Evolutionary conservation across 2,329 filamentous ascomycete species (phyloP).

Genomic region (Aureobasidium sp.): DNA sequence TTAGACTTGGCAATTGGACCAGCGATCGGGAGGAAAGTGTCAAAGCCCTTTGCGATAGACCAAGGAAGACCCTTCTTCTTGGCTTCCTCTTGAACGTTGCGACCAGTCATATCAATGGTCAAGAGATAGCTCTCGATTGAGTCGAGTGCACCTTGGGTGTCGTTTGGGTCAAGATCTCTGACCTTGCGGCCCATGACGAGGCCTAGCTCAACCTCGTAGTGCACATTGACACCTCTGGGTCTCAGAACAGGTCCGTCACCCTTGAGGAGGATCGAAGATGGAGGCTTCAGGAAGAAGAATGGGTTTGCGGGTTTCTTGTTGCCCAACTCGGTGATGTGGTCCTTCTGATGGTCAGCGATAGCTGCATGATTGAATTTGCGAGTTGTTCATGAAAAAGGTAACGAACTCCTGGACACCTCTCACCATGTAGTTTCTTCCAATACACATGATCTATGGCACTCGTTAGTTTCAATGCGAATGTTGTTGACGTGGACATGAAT

Average conservation of each 20-base stretch:
- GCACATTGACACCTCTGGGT: conserved; percentile 75
- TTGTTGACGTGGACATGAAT: too few relatives aligned
- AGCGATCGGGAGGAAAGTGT: conserved; percentile 89
- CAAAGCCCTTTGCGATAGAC: conserved; percentile 95
- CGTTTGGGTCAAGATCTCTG: conserved; percentile 66
- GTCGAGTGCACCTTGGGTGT: conserved; percentile 68
- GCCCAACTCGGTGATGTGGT: conserved; percentile 79
- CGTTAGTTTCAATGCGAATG: too few relatives aligned
- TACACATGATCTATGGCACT: conserved; percentile 66
- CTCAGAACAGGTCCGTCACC: conserved; percentile 71
- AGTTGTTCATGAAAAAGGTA: not conserved
- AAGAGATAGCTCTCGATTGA: conserved; percentile 83
- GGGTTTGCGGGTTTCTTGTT: conserved; percentile 72
- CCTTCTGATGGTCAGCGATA: conserved; percentile 31
- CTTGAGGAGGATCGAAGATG: conserved; percentile 76
- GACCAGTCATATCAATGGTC: conserved; percentile 93
- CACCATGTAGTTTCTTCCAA: conserved; percentile 84
- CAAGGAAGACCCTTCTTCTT: conserved; percentile 96
- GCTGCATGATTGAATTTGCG: not conserved
- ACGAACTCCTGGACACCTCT: not conserved
- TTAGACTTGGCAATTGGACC: conserved; percentile 69
- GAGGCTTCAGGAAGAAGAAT: conserved; percentile 97
- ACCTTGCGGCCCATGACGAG: conserved; percentile 79
- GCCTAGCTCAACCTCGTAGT: conserved; percentile 93
- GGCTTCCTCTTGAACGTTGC: conserved; percentile 91